A percentile compares a stretch with the other conserved stretches of the same genome.
These are phyloP conservation scores for Gardenia jasminoides DNA, from an alignment of 257 asterid genomes.

Conservation along the genomic window DNA sequence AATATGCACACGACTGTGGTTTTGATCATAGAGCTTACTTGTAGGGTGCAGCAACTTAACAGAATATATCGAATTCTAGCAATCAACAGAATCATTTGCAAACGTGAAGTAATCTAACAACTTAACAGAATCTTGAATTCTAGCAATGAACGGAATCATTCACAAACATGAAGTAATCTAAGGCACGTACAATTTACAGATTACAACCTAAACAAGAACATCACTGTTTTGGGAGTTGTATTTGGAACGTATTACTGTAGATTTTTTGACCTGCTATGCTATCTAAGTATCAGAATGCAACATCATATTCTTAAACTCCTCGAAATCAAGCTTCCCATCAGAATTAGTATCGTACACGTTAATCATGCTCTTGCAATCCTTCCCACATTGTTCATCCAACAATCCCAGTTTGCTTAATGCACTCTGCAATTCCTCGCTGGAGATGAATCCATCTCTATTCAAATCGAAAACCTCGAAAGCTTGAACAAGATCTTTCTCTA, in stretches of 20 bases:
- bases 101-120: too few relatives aligned
- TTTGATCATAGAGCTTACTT: too few relatives aligned
- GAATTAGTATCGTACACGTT: slow-evolving; percentile 50
- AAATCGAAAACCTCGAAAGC: slow-evolving; percentile 58
- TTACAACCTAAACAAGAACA: not conserved
- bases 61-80: too few relatives aligned
- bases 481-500: slow-evolving; percentile 42
- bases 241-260: too few relatives aligned
- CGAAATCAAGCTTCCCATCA: slow-evolving; percentile 66
- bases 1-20: too few relatives aligned
- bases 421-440: slow-evolving; percentile 49
- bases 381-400: slow-evolving; percentile 33
- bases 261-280: not conserved
- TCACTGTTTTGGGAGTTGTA: too few relatives aligned
- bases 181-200: not conserved
- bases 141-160: too few relatives aligned
- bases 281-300: slow-evolving; percentile 1
- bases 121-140: too few relatives aligned
- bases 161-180: too few relatives aligned
- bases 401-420: slow-evolving; percentile 50
- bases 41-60: too few relatives aligned
- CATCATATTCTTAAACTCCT: slow-evolving; percentile 80
- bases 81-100: too few relatives aligned
- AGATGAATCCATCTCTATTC: slow-evolving; percentile 59
- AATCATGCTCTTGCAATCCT: slow-evolving; percentile 58